phyloP scores from a whole-genome alignment of 2,329 filamentous ascomycete genomes.

The Coniochaeta pulveracea region DNA sequence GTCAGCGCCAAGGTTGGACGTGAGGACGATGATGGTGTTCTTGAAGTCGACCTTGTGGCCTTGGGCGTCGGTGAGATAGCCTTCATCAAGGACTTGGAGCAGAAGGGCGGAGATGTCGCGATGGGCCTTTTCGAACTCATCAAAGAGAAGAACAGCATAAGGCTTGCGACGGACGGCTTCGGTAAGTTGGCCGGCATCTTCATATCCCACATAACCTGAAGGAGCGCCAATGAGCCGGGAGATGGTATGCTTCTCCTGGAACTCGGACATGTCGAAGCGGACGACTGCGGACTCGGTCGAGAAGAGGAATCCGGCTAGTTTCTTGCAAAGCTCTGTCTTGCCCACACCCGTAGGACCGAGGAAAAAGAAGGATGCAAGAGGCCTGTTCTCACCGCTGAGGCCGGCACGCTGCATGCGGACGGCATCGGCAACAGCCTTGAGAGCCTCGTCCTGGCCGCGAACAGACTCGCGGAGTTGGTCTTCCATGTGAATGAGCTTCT shows the following conservation, averaged over 20 bases:
- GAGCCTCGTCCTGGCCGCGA: slow-evolving; percentile 86
- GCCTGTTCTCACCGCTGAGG: slow-evolving; percentile 80
- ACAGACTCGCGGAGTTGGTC: slow-evolving; percentile 74
- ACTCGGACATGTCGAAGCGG: slow-evolving; percentile 95
- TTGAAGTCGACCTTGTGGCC: slow-evolving; percentile 95
- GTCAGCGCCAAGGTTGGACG: slow-evolving; percentile 87
- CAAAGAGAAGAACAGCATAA: slow-evolving; percentile 87
- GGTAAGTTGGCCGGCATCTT: slow-evolving; percentile 90
- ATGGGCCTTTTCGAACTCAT: slow-evolving; percentile 97
- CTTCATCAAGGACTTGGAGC: slow-evolving; percentile 90
- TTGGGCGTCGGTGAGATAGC: slow-evolving; percentile 89
- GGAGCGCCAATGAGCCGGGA: slow-evolving; percentile 86
- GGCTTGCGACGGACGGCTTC: slow-evolving; percentile 92
- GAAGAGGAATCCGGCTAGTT: slow-evolving; percentile 86
- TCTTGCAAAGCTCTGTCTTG: slow-evolving; percentile 96
- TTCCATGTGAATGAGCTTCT: slow-evolving; percentile 94
- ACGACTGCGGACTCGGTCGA: slow-evolving; percentile 84
- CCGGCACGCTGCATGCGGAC: slow-evolving; percentile 91
- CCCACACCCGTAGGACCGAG: slow-evolving; percentile 92
- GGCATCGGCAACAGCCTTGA: slow-evolving; percentile 82
- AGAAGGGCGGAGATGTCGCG: slow-evolving; percentile 86
- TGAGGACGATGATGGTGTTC: slow-evolving; percentile 93
- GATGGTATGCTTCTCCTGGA: slow-evolving; percentile 94
- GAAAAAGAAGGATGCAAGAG: slow-evolving; percentile 94
- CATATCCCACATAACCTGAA: slow-evolving; percentile 91